Evolutionary conservation across 768 basidiomycete species (phyloP).

Genomic region (Mycena alexandri): DNA sequence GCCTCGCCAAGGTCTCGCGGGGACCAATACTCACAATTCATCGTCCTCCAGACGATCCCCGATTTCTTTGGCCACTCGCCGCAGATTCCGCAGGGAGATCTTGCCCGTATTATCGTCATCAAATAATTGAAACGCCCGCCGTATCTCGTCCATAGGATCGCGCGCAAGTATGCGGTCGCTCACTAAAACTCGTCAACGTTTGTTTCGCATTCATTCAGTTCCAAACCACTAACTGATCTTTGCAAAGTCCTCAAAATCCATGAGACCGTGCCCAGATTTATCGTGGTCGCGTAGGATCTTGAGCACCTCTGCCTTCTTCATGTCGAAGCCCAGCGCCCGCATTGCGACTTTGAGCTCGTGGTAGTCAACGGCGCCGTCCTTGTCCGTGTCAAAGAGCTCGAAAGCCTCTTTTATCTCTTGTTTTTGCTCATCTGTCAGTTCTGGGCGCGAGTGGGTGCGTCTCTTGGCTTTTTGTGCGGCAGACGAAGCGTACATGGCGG

Average conservation of each 20-base stretch:
- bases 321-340: slow-evolving; percentile 96
- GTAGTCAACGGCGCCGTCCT: slow-evolving; percentile 96
- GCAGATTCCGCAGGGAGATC: slow-evolving; percentile 90
- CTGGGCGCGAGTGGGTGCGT: slow-evolving; percentile 81
- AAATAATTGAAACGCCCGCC: slow-evolving; percentile 95
- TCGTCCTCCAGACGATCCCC: slow-evolving; percentile 96
- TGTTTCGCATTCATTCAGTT: too few species aligned
- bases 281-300: slow-evolving; percentile 94
- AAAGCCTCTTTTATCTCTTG: slow-evolving; percentile 99
- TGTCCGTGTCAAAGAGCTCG: slow-evolving; percentile 98
- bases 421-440: slow-evolving; percentile 89
- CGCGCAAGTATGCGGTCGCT: slow-evolving; percentile 92
- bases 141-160: slow-evolving; percentile 97
- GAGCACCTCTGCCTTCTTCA: slow-evolving; percentile 98
- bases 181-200: slow-evolving; percentile 65
- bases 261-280: slow-evolving; percentile 83
- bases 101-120: slow-evolving; percentile 97
- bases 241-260: slow-evolving; percentile 94
- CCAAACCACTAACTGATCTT: slow-evolving; percentile 81
- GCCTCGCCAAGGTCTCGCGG: neutral
- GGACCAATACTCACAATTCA: slow-evolving; percentile 78
- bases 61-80: slow-evolving; percentile 96
- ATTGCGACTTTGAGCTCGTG: slow-evolving; percentile 99
- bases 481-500: slow-evolving; percentile 72
- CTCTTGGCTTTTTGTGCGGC: slow-evolving; percentile 81